Conservation (phyloP, 2,329 filamentous ascomycete genomes). For the Clonostachys chloroleuca region DNA sequence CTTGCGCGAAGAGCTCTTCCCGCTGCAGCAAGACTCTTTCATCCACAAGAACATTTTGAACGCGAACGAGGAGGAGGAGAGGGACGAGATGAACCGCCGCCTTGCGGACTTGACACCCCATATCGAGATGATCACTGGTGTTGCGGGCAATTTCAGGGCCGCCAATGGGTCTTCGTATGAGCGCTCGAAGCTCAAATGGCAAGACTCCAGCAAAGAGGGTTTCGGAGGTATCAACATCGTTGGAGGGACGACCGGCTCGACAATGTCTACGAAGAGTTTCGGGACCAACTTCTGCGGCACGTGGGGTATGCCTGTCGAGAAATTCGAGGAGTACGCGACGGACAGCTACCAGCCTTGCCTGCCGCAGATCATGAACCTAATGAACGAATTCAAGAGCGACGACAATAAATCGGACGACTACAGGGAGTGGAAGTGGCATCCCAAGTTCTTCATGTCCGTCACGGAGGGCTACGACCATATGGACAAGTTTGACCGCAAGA, state of each 20-base stretch:
- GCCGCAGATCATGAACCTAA: constrained; percentile 13
- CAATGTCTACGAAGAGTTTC: constrained; percentile 28
- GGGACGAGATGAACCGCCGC: constrained; percentile 13
- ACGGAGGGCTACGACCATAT: constrained; percentile 8
- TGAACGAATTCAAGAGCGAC: constrained; percentile 9
- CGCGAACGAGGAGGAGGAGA: constrained; percentile 12
- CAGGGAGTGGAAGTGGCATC: constrained; percentile 7
- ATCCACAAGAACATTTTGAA: constrained; percentile 15
- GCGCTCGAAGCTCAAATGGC: constrained; percentile 3
- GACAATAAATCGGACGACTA: constrained; percentile 4
- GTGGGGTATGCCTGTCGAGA: constrained; percentile 23
- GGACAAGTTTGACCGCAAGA: constrained; percentile 7
- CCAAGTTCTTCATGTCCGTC: constrained; percentile 9
- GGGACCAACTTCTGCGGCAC: constrained; percentile 25
- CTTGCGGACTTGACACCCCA: constrained; percentile 14
- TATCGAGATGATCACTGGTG: constrained; percentile 13
- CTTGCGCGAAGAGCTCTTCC: constrained; percentile 21
- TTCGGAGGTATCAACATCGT: constrained; percentile 26
- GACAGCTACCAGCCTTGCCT: constrained; percentile 31
- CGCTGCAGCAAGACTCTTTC: constrained; percentile 21
- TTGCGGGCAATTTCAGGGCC: constrained; percentile 7
- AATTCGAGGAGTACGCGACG: constrained; percentile 24
- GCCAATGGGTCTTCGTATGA: constrained; percentile 5
- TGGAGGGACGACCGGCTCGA: constrained; percentile 22
- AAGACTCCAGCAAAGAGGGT: constrained; percentile 6